These are phyloP conservation scores for Echites panduratus DNA, from an alignment of 257 asterid species.

Conservation along the genomic window DNA sequence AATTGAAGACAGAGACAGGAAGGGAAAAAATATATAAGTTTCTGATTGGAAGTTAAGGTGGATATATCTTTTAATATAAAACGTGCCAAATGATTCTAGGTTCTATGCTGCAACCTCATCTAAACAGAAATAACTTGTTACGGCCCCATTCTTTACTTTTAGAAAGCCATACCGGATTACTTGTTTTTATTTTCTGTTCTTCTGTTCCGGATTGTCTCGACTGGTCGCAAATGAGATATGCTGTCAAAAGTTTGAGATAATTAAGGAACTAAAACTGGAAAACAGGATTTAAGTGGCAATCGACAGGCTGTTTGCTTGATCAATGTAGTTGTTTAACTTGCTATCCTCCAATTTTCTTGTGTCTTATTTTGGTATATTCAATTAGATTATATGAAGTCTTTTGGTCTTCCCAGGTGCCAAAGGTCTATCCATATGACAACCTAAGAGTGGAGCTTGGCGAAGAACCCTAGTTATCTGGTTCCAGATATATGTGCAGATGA, in stretches of 20 bases:
- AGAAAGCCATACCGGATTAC: not conserved
- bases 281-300: not conserved
- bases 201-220: not conserved
- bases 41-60: not conserved
- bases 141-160: not conserved
- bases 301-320: not conserved
- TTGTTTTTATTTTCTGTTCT: not conserved
- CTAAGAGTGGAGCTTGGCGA: constrained; percentile 84
- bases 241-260: not conserved
- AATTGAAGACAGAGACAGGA: not conserved
- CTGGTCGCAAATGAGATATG: not conserved
- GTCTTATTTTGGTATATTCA: not conserved
- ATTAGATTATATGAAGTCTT: not conserved
- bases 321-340: not conserved
- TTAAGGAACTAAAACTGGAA: not conserved
- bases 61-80: not conserved
- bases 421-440: constrained; percentile 78
- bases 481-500: constrained; percentile 4
- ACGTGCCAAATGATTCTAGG: not conserved
- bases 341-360: not conserved
- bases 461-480: constrained; percentile 39
- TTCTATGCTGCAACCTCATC: not conserved
- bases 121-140: not conserved
- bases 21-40: not conserved
- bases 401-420: constrained; percentile 42